Evolutionary conservation across 371 early-diverging fungal species (phyloP), one percentile per base, ranked within the genome.

Genomic region (Lichtheimia ramosa): DNA sequence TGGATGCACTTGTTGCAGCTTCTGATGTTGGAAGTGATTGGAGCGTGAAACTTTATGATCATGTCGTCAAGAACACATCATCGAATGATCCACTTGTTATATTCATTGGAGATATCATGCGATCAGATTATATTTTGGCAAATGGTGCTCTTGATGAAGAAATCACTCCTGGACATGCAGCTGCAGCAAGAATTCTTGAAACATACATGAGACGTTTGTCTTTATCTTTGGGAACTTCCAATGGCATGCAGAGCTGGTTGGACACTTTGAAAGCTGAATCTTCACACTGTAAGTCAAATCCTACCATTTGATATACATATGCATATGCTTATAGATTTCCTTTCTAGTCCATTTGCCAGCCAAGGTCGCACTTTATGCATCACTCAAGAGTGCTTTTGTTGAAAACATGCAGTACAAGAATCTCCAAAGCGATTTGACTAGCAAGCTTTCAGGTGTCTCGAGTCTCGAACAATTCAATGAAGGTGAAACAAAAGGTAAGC

Each of bases 391-490:
- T 12, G 50, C 16, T 3, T 16, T 81, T 21, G 55, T 58, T 16
- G 48, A 55, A 20, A 63, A 65, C 3, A 27, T 54, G 5, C 43
- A 48, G 15, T 79, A 64, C 42, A 64, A 59, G 23, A 63, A 56
- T 20, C 66, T 77, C 34, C 79, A 79, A 56, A 76, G 74, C 50
- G 73, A 81, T n/a, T 40, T 76, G 23, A 66, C 69, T 5, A 73
- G 69, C 49, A 72, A 70, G 50, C 34, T 81, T 8, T 74, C 75
- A 6, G 68, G 69, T 42, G 53, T 69, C 5, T 48, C 58, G 0
- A 61, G 54, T 13, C 16, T 66, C 34, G 56, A 68, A 15, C 63
- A 68, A n/a, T 68, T 74, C 25, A 70, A 64, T 8, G 63, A 61
- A 16, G 51, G 28, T 3, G 41, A 50, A 25, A 65, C 63, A 24